Base-by-base conservation (phyloP, 2,329 filamentous ascomycete species). In the Fragosphaeria purpurea region DNA sequence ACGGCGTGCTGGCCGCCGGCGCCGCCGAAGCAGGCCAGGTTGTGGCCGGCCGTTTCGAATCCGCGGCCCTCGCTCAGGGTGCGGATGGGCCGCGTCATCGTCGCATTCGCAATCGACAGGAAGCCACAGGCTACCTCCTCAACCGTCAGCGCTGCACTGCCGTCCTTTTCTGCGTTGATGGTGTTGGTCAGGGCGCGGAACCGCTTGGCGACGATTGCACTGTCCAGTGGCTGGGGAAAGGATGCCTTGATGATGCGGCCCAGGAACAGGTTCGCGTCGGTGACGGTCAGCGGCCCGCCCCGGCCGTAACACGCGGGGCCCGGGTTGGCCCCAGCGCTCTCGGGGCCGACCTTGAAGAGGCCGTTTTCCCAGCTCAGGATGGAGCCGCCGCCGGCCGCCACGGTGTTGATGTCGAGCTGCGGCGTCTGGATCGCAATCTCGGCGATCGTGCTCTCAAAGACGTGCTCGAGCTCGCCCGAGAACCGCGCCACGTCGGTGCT, bases 351-450 rank as follows among this genome's bases (percentile, higher is more conserved):
- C 1, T 81, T 76, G 53, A 86, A 84, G 1, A 86, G 67, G 0
- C 82, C 82, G 51, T 85, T 85, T 47, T 75, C 75, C 71, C 78
- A 85, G 61, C 82, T 83, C 0, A 88, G 68, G 12, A 80, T 72
- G 44, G 12, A 30, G 7, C 88, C 88, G 55, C 89, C 89, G 43
- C 89, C 89, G 4, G 89, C 89, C 7, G 89, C 89, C 1, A 95
- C 89, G 0, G 89, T 95, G 65, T 95, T 95, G 69, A 95, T 95
- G 61, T 95, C 88, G 0, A 95, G 75, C 60, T 95, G 89, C 0
- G 89, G 89, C 0, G 86, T 90, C 60, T 95, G 89, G 31, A 95
- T 93, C 0, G 88, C 90, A 1, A 95, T 86, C 12, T 89, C 89
- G 0, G 89, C 89, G 1, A 32, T 50, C 2, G 80, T 95, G 13